These are phyloP conservation scores for Saccharomyces eubayanus DNA, from an alignment of 805 yeast genomes.

Conservation along the genomic window DNA sequence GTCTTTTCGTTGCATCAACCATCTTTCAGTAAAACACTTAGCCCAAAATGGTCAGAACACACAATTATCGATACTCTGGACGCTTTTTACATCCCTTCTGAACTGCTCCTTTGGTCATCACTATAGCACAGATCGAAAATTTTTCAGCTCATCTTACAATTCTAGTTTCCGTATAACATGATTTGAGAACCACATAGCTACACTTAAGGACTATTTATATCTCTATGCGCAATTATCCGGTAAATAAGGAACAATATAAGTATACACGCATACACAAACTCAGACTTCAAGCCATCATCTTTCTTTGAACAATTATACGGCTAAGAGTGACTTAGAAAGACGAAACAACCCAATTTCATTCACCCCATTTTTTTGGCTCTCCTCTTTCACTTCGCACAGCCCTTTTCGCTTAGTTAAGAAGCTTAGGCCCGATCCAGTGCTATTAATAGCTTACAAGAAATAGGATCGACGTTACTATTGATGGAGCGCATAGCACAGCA, in stretches of 20 bases:
- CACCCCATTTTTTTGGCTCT: not conserved
- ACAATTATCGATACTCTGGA: not conserved
- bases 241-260: not conserved
- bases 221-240: not conserved
- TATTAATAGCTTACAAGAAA: not conserved
- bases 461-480: not conserved
- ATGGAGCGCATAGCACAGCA: not conserved
- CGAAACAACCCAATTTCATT: not conserved
- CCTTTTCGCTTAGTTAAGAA: not conserved
- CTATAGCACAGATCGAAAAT: not conserved
- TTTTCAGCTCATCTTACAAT: not conserved
- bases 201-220: not conserved
- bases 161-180: not conserved
- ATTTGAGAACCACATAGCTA: not conserved
- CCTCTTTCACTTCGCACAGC: not conserved
- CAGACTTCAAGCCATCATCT: not conserved
- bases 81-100: not conserved
- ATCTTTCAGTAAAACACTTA: not conserved
- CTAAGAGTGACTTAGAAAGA: not conserved
- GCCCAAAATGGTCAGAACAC: not conserved
- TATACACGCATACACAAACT: not conserved
- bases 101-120: not conserved
- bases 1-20: slow-evolving; percentile 6
- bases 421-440: not conserved
- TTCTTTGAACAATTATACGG: not conserved